A percentile compares a stretch with the other conserved stretches of the same genome.
These are phyloP conservation scores for Microcyclospora pomicola DNA, from an alignment of 2,329 filamentous ascomycete species.

Conservation along the genomic window DNA sequence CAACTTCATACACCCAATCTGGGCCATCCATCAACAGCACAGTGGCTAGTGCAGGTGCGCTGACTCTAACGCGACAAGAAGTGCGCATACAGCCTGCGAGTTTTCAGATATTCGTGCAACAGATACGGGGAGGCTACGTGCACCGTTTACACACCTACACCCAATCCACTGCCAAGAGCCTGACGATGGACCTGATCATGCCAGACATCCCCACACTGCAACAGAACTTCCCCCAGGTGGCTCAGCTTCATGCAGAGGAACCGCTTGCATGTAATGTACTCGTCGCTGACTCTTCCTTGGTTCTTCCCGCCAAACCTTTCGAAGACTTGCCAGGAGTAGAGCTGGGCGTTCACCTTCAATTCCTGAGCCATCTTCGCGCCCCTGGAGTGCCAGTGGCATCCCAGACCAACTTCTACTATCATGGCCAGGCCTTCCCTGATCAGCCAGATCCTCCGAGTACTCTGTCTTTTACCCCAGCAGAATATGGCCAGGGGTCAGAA, in stretches of 20 bases:
- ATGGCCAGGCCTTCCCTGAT: conserved; percentile 11
- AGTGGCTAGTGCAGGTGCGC: conserved; percentile 1
- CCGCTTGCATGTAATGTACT: conserved; percentile 24
- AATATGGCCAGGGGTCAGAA: conserved; percentile 11
- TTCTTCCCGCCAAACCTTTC: conserved; percentile 26
- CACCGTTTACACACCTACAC: conserved; percentile 28
- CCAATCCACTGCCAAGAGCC: conserved; percentile 15
- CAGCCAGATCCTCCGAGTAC: conserved; percentile 8
- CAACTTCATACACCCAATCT: background rate
- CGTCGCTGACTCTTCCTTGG: conserved; percentile 29
- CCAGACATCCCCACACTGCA: conserved; percentile 22
- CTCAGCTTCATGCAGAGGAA: conserved; percentile 11
- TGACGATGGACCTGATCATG: conserved; percentile 19
- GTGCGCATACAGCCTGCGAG: conserved; percentile 18
- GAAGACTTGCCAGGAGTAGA: conserved; percentile 21
- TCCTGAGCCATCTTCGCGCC: conserved; percentile 12
- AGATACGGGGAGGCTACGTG: conserved; percentile 15
- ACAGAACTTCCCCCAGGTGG: conserved; percentile 19
- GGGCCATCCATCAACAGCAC: background rate
- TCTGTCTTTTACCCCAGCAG: conserved; percentile 7
- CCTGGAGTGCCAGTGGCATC: conserved; percentile 10
- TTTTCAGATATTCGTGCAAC: conserved; percentile 30
- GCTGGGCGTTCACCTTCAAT: conserved; percentile 19
- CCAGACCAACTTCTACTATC: conserved; percentile 15
- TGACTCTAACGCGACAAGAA: conserved; percentile 10